These are phyloP conservation scores for Pythium aristosporum DNA, from an alignment of 352 stramenopile genomes.

Conservation along the genomic window DNA sequence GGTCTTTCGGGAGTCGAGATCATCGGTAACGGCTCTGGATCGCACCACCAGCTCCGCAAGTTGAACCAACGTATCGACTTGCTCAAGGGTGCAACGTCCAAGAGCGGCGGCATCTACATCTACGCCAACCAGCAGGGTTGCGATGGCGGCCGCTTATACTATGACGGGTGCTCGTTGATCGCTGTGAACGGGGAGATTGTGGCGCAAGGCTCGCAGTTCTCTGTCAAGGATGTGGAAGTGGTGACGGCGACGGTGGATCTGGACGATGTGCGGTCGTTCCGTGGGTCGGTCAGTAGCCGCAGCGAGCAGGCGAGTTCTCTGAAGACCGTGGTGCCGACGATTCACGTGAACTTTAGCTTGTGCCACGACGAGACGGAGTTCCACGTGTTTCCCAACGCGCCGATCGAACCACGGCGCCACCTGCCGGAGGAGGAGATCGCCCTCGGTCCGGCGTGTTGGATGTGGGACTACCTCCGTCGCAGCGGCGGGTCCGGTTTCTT, in stretches of 20 bases:
- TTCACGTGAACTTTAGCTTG: conserved; percentile 76
- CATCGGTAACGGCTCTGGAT: conserved; percentile 96
- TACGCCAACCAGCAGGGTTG: conserved; percentile 98
- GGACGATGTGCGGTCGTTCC: conserved; percentile 97
- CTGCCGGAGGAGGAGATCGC: conserved; percentile 97
- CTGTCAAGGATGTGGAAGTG: conserved; percentile 95
- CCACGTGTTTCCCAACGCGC: conserved; percentile 25
- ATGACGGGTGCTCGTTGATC: conserved; percentile 97
- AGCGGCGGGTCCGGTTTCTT: conserved; percentile 91
- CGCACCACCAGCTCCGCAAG: conserved; percentile 97
- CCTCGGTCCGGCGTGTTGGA: conserved; percentile 96
- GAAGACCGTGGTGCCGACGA: conserved; percentile 62
- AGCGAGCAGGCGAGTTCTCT: conserved; percentile 92
- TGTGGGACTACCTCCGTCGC: conserved; percentile 98
- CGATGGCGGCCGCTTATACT: conserved; percentile 96
- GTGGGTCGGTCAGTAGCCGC: conserved; percentile 91
- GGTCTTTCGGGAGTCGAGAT: conserved; percentile 95
- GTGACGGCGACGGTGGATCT: conserved; percentile 97
- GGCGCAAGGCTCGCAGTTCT: conserved; percentile 96
- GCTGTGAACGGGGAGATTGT: conserved; percentile 97
- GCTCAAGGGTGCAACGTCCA: conserved; percentile 90
- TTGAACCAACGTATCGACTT: conserved; percentile 91
- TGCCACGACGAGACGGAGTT: conserved; percentile 62
- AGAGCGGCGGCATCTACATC: conserved; percentile 98
- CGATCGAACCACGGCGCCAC: conserved; percentile 78